These are phyloP conservation scores for Fusarium sp. DNA, from an alignment of 2,329 filamentous ascomycete genomes.

Conservation along the genomic window DNA sequence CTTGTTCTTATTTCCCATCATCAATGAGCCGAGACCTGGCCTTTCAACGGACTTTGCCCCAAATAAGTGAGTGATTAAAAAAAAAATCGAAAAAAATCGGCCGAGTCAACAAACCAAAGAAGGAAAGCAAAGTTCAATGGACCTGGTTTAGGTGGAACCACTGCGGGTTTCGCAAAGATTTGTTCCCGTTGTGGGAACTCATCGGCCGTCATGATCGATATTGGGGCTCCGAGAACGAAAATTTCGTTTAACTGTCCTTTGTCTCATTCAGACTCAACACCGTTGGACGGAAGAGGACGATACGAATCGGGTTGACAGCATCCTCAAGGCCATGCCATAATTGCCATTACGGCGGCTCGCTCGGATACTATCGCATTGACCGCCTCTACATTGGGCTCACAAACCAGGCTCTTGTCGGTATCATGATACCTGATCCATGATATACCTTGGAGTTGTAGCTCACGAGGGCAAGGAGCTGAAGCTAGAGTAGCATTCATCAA, in stretches of 20 bases:
- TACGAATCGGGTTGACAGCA: background rate
- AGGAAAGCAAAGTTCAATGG: constrained; percentile 9
- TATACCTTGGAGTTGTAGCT: constrained; percentile 39
- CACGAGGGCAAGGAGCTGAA: constrained; percentile 40
- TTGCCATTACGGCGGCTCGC: constrained; percentile 27
- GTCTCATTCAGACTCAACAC: background rate
- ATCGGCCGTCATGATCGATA: constrained; percentile 6
- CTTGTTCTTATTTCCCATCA: background rate
- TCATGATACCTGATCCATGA: constrained; percentile 33
- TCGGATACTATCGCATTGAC: constrained; percentile 31
- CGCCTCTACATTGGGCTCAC: constrained; percentile 21
- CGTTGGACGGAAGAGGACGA: background rate
- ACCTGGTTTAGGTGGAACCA: constrained; percentile 23
- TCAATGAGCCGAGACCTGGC: constrained; percentile 2
- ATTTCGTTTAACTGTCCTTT: constrained; percentile 21
- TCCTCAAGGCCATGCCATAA: background rate
- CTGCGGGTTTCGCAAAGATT: constrained; percentile 27
- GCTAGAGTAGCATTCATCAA: constrained; percentile 29
- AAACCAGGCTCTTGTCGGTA: constrained; percentile 25
- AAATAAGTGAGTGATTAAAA: constrained; percentile 28
- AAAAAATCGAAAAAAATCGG: constrained; percentile 1
- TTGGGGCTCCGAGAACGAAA: constrained; percentile 20
- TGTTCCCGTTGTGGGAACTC: constrained; percentile 22
- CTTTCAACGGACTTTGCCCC: background rate
- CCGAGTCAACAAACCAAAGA: constrained; percentile 17